phyloP scores from a whole-genome alignment of 176 grass and related monocot genomes.

The Carex scoparia region DNA sequence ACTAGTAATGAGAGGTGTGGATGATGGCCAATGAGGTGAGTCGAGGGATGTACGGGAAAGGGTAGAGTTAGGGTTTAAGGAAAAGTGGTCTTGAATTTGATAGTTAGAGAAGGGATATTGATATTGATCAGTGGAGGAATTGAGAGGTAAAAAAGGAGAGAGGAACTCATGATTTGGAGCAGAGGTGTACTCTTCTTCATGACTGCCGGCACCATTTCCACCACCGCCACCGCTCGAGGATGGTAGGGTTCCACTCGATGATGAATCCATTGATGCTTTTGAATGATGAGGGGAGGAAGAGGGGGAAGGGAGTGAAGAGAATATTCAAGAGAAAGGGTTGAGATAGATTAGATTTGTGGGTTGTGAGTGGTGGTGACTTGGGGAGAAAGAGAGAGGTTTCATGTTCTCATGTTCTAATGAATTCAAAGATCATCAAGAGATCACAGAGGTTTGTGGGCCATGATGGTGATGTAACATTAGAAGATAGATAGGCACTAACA shows the following conservation, averaged over 20 bases:
- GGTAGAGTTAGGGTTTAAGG: slow-evolving; percentile 31
- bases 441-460: slow-evolving; percentile 24
- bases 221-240: slow-evolving; percentile 50
- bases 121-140: slow-evolving; percentile 22
- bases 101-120: slow-evolving; percentile 41
- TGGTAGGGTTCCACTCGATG: slow-evolving; percentile 72
- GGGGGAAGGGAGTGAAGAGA: not conserved
- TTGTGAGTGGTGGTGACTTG: slow-evolving; percentile 10
- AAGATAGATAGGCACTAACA: slow-evolving; percentile 13
- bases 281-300: not conserved
- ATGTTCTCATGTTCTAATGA: not conserved
- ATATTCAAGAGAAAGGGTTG: not conserved
- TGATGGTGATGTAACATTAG: slow-evolving; percentile 23
- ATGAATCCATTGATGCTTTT: slow-evolving; percentile 58
- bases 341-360: not conserved
- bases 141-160: slow-evolving; percentile 36
- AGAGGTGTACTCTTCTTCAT: slow-evolving; percentile 66
- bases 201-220: slow-evolving; percentile 17
- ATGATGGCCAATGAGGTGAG: slow-evolving; percentile 19
- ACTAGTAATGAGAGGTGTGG: not conserved
- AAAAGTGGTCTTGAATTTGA: slow-evolving; percentile 26
- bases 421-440: slow-evolving; percentile 27
- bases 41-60: not conserved
- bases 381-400: slow-evolving; percentile 27
- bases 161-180: slow-evolving; percentile 20